Base-by-base conservation (phyloP, 352 stramenopile species). In the Hyaloperonospora brassicae region DNA sequence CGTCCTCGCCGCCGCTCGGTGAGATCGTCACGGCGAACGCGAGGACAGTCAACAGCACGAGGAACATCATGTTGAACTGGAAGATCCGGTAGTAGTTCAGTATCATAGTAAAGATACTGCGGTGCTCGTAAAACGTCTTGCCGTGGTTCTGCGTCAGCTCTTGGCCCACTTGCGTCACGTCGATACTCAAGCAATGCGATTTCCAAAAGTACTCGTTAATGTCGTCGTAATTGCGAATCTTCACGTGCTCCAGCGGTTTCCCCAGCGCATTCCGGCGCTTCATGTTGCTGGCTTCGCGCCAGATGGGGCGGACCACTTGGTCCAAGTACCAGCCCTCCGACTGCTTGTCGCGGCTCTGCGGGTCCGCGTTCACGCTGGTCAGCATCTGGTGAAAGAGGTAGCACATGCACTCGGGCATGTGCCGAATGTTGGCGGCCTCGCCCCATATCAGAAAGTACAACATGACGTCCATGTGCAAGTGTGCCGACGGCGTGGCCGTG, bases 401-500 rank as follows among this genome's bases (percentile, higher is more conserved):
- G 78, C 94, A 98, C 34, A 98, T 48, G 68, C 93, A 98, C 61
- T 98, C 95, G 1, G 95, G 91, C 86, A 98, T 97, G 69, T 98
- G 94, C 21, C 94, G 79, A 23, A 98, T 66, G 64, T 98, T 98
- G n/a, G 76, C 91, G 0, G 83, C 84, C 76, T 98, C 95, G 9
- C 95, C 95, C 95, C 95, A 98, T 47, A 98, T 87, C 41, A 96
- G 93, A 46, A 98, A 97, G 57, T 95, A 98, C 5, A 98, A 66
- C 51, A 98, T 93, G 5, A 98, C 64, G 73, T 98, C 94, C 89
- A 89, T 89, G 53, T 89, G 62, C 63, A 84, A 54, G 36, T 63
- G 56, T 23, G 43, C 53, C 22, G 41, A 60, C 36, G 47, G 17
- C 11, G 59, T 61, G 21, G 55, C 40, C 7, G 57, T 40, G 5